Base-by-base conservation (phyloP, 768 basidiomycete genomes). In the Rhodosporidiobolus sp. region DNA sequence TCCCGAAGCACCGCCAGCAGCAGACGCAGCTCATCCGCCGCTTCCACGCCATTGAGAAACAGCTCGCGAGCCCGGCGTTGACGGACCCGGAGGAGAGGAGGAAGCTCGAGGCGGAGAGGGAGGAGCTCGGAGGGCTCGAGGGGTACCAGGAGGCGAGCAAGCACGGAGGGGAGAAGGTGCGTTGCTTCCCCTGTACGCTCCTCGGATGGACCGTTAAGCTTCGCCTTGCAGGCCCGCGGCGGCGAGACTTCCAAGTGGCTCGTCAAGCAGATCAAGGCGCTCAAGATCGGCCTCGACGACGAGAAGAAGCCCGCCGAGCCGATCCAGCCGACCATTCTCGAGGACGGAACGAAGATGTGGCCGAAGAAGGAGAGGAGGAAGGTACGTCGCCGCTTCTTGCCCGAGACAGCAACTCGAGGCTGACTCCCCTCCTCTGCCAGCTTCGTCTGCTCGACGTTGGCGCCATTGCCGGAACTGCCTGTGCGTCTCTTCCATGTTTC, bases 221-320 rank as follows among this genome's bases (percentile, higher is more conserved):
- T 2, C 49, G 19, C 28, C 7, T 16, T 1, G 34, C 65, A 66
- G 65, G 14, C 16, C 11, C 62, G 72, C 24, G 69, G 74, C 17
- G 78, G 78, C n/a, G 78, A 77, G 35, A 72, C 67, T 11, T 61
- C 62, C 14, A 78, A 78, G 49, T 76, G 77, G 76, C 61, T 76
- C 17, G 65, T 77, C 46, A 74, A 71, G 62, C 55, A 70, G 53
- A 69, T 79, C 22, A 52, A 66, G 58, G 65, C 68, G 30, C 71
- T 67, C 64, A 76, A 75, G 57, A 63, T 70, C 24, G 72, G 67
- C 16, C 45, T 69, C 34, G 61, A 72, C 26, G 59, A 57, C 49
- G 55, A 70, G 50, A 59, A 46, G 43, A 72, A 75, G 60, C 52
- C 28, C 57, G 66, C 24, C 63, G 65, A 46, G 61, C 63, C 46